Base-by-base conservation (phyloP, 2,329 filamentous ascomycete species). In the Fusarium torulosum region DNA sequence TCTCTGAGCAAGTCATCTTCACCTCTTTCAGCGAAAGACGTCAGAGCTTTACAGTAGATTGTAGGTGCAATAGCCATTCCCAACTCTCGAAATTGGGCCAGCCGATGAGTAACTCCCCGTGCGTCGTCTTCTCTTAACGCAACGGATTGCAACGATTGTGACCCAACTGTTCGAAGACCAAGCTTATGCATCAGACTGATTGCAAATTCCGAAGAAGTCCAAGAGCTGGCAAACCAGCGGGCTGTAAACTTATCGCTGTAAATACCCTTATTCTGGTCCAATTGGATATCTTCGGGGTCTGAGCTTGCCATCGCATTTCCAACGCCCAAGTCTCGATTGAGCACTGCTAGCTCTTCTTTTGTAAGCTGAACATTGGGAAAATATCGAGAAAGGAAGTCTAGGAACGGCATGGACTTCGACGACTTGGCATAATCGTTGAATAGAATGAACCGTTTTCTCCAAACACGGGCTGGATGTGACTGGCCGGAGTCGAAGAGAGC, bases 131-230 rank as follows among this genome's bases (percentile, higher is more conserved):
- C 87, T 72, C 92, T 85, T 13, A 91, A 77, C 5, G 90, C 92
- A 76, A 97, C 88, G 44, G 94, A 90, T 67, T 94, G 91, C 20
- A 97, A 76, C 6, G 93, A 91, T 19, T 91, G 80, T 0, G 93
- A 90, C 0, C 94, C 94, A 64, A 97, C 90, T 35, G 83, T 81
- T 46, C 87, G 83, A 7, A 96, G 81, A 3, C 91, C 91, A 51
- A 97, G 86, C 71, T 91, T 87, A 56, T 86, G 83, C 19, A 96
- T 81, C 8, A 91, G 85, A 33, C 86, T 86, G 54, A 96, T 87
- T 25, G 93, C 88, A 67, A 90, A 86, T 56, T 94, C 88, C 11
- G 94, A 82, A 2, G 90, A 87, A 21, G 96, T 85, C 76, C 92
- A 91, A 19, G 80, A 80, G 58, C 84, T 90, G 11, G 94, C 94